These are phyloP conservation scores for Botrytis aclada DNA, from an alignment of 2,329 filamentous ascomycete genomes.

Conservation along the genomic window DNA sequence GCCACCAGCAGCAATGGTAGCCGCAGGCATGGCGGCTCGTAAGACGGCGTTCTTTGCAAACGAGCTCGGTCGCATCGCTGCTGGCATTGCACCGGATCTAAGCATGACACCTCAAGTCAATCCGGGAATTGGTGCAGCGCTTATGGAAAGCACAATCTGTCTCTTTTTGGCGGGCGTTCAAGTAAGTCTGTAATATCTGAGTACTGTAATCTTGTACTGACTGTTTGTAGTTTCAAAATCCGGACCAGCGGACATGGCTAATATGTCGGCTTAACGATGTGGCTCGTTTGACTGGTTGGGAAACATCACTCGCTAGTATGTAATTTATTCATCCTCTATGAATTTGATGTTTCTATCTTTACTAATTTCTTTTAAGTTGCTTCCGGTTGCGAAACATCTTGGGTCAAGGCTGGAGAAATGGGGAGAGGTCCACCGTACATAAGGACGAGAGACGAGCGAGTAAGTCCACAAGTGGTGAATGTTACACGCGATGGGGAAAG, in stretches of 20 bases:
- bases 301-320: slow-evolving; percentile 66
- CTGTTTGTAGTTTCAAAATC: slow-evolving; percentile 61
- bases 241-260: slow-evolving; percentile 72
- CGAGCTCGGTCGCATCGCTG: slow-evolving; percentile 75
- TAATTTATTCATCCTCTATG: neutral
- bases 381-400: slow-evolving; percentile 77
- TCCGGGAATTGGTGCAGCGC: slow-evolving; percentile 72
- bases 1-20: slow-evolving; percentile 83
- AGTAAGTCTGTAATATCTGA: slow-evolving; percentile 42
- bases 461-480: slow-evolving; percentile 45
- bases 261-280: slow-evolving; percentile 72
- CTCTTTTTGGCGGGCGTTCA: slow-evolving; percentile 84
- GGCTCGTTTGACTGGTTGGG: slow-evolving; percentile 80
- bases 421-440: slow-evolving; percentile 75
- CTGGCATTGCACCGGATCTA: slow-evolving; percentile 58
- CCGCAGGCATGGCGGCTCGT: slow-evolving; percentile 71
- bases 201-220: neutral
- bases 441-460: slow-evolving; percentile 43
- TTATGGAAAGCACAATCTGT: slow-evolving; percentile 78
- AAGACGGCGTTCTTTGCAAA: slow-evolving; percentile 70
- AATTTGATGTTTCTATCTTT: neutral
- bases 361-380: slow-evolving; percentile 49
- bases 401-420: slow-evolving; percentile 70
- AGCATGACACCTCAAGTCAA: slow-evolving; percentile 56
- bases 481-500: slow-evolving; percentile 50